These are phyloP conservation scores for Leucoagaricus sp. DNA, from an alignment of 1,284 basidiomycete genomes.

Conservation along the genomic window DNA sequence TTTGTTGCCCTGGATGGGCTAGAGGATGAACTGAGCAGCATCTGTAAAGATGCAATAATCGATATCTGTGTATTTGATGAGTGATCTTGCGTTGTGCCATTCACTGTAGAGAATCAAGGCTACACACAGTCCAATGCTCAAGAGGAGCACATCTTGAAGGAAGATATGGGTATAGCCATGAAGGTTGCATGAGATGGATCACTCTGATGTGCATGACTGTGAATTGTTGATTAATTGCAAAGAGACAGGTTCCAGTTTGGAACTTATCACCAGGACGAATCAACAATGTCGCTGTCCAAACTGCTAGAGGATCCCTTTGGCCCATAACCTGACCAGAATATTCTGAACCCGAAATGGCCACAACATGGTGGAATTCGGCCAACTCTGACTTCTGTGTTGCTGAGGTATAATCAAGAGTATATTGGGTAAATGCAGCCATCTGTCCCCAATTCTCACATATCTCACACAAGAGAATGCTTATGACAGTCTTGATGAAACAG, in stretches of 20 bases:
- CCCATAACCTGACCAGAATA: constrained; percentile 25
- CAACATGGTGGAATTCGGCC: constrained; percentile 16
- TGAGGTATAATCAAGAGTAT: constrained; percentile 21
- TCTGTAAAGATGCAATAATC: constrained; percentile 97
- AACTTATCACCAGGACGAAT: no score
- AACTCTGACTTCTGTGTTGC: constrained; percentile 20
- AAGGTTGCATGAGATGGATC: neutral
- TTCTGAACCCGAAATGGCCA: constrained; percentile 23
- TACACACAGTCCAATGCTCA: constrained; percentile 64
- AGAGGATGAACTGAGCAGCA: constrained; percentile 73
- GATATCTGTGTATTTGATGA: constrained; percentile 96
- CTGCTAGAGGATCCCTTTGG: constrained; percentile 19
- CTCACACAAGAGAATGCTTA: neutral
- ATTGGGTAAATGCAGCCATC: constrained; percentile 29
- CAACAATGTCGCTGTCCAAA: neutral
- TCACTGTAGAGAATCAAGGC: constrained; percentile 82
- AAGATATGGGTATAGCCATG: constrained; percentile 27
- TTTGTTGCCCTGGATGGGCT: constrained; percentile 39
- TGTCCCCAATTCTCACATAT: neutral
- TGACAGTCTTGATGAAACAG: constrained; percentile 38
- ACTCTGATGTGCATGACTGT: neutral
- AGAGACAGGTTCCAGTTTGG: no score
- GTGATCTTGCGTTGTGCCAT: constrained; percentile 81
- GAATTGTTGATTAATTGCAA: no score
- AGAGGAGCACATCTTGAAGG: constrained; percentile 57